Conservation (phyloP, 2,329 filamentous ascomycete species). For the Colletotrichum coccodes region DNA sequence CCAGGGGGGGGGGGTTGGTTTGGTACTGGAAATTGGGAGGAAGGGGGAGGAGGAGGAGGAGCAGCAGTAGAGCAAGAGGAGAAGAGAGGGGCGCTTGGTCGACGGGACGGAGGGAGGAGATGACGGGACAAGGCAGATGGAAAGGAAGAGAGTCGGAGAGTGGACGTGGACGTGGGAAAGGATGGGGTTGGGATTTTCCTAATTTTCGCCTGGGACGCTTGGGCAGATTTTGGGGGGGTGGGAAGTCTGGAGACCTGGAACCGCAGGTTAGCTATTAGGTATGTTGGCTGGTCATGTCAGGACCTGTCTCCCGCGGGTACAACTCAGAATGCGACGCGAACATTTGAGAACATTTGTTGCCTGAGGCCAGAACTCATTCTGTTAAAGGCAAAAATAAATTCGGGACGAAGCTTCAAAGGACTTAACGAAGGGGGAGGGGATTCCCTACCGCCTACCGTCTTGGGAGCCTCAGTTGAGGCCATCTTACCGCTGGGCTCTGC, state of each 20-base stretch:
- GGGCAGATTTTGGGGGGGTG: slow-evolving; percentile 29
- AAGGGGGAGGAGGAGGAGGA: slow-evolving; percentile 10
- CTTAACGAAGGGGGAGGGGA: background rate
- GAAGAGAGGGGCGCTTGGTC: slow-evolving; percentile 13
- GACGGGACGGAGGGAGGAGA: slow-evolving; percentile 1
- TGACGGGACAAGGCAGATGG: slow-evolving; percentile 17
- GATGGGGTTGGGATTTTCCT: slow-evolving; percentile 40
- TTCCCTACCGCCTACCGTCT: background rate
- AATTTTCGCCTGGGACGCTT: slow-evolving; percentile 37
- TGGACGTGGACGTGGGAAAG: slow-evolving; percentile 33
- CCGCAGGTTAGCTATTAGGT: background rate
- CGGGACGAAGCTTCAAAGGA: background rate
- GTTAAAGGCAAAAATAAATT: background rate
- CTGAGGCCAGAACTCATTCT: slow-evolving; percentile 23
- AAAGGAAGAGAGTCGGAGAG: slow-evolving; percentile 18
- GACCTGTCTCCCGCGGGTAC: slow-evolving; percentile 17
- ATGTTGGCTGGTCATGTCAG: slow-evolving; percentile 4
- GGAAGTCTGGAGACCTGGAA: slow-evolving; percentile 29
- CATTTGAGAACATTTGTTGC: slow-evolving; percentile 27
- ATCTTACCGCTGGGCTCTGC: background rate
- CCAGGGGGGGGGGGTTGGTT: slow-evolving; percentile 25
- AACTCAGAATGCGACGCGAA: slow-evolving; percentile 29
- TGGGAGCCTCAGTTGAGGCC: background rate
- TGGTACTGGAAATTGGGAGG: slow-evolving; percentile 21
- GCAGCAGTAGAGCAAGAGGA: slow-evolving; percentile 13